phyloP scores from a whole-genome alignment of 352 stramenopile species.

The Pythium pyrilobum region DNA sequence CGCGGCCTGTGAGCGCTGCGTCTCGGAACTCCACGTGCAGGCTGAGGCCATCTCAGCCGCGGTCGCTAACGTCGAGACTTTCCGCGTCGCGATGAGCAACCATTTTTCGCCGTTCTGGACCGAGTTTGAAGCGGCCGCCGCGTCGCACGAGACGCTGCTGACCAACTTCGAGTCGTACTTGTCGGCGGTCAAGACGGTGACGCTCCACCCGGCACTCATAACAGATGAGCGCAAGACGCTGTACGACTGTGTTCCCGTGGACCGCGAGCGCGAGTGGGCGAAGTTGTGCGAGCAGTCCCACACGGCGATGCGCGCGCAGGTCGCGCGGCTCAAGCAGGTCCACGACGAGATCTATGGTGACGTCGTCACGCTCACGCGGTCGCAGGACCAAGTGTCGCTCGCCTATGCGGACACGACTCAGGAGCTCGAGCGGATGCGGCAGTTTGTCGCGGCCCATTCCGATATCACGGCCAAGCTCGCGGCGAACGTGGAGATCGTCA shows the following conservation, averaged over 20 bases:
- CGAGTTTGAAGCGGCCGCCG: conserved; percentile 56
- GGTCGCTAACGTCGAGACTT: conserved; percentile 75
- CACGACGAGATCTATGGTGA: conserved; percentile 69
- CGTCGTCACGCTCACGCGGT: conserved; percentile 42
- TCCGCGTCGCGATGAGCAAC: conserved; percentile 66
- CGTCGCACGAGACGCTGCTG: conserved; percentile 55
- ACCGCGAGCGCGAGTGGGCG: conserved; percentile 77
- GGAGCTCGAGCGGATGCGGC: conserved; percentile 49
- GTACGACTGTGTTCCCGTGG: conserved; percentile 74
- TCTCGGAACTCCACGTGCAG: conserved; percentile 58
- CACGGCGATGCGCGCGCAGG: conserved; percentile 50
- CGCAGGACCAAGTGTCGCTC: conserved; percentile 33
- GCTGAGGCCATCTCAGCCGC: conserved; percentile 65
- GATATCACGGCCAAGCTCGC: conserved; percentile 62
- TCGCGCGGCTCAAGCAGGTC: conserved; percentile 53
- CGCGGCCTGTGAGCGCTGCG: conserved; percentile 40
- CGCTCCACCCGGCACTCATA: conserved; percentile 57
- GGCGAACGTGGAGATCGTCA: conserved; percentile 58
- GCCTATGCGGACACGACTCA: conserved; percentile 39
- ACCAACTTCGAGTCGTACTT: conserved; percentile 71
- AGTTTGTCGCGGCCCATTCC: conserved; percentile 34
- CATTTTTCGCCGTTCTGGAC: conserved; percentile 79
- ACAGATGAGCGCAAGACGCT: conserved; percentile 62
- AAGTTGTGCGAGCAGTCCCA: conserved; percentile 77
- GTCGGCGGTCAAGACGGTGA: conserved; percentile 41